A percentile compares a stretch with the other conserved stretches of the same genome.
phyloP scores from a whole-genome alignment of 768 basidiomycete species.

The Trametes punicea region DNA sequence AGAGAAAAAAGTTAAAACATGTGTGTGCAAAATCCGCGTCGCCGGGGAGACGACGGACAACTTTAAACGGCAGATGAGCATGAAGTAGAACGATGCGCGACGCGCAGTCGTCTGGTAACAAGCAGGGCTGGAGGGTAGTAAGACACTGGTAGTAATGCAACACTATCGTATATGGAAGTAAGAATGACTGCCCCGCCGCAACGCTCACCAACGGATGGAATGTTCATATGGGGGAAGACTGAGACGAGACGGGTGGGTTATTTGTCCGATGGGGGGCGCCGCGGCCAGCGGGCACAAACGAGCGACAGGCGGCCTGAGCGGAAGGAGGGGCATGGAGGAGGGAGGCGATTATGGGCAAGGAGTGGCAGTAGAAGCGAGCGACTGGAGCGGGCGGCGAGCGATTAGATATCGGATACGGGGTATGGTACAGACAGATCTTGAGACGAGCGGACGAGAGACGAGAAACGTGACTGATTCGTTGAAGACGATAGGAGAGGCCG shows the following conservation, averaged over 20 bases:
- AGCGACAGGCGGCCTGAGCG: conserved; percentile 12
- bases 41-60: background rate
- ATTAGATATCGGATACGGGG: conserved; percentile 7
- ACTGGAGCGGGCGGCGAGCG: background rate
- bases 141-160: conserved; percentile 17
- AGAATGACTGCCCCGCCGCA: background rate
- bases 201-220: background rate
- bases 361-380: conserved; percentile 10
- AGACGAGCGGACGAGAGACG: background rate
- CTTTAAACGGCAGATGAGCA: background rate
- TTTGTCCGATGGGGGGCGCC: background rate
- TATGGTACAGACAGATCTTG: conserved; percentile 11
- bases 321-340: conserved; percentile 1
- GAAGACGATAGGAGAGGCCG: background rate
- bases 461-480: too few relatives aligned
- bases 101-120: background rate
- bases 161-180: conserved; percentile 12
- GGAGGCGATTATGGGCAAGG: conserved; percentile 2
- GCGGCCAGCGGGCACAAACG: background rate
- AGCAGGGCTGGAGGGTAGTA: conserved; percentile 1
- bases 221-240: background rate
- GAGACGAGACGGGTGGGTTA: background rate
- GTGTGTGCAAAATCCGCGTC: background rate
- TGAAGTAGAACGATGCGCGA: background rate
- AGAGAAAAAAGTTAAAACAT: background rate